Evolutionary conservation across 345 rosid species (phyloP).

Genomic region (Firmiana major): DNA sequence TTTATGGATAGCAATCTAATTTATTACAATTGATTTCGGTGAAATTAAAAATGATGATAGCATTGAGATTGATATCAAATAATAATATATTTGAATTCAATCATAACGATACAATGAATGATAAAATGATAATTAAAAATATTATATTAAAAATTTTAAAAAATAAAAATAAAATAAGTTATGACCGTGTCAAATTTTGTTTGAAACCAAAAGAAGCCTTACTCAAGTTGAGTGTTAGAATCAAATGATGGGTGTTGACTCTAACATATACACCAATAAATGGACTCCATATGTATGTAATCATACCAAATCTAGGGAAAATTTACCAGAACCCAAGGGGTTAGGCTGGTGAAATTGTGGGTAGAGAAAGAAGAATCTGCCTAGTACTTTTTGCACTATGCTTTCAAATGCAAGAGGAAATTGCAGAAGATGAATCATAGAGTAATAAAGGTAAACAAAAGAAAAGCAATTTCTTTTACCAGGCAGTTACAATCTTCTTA

Average conservation of each 20-base stretch:
- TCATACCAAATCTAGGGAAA: not conserved
- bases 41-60: no score
- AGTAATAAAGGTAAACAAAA: not conserved
- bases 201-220: no score
- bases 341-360: constrained; percentile 11
- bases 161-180: no score
- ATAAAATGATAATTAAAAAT: no score
- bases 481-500: not conserved
- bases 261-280: not conserved
- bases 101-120: no score
- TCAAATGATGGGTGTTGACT: not conserved
- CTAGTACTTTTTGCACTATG: not conserved
- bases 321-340: not conserved
- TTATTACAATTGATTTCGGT: no score
- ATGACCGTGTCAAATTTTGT: no score
- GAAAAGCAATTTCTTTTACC: not conserved
- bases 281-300: not conserved
- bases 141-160: no score
- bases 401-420: not conserved
- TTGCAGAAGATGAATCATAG: constrained; percentile 12
- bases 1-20: no score
- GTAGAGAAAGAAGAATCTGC: not conserved
- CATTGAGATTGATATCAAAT: no score
- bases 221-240: not conserved
- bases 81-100: no score